These are phyloP conservation scores for Vickermania spadyakhi DNA, from an alignment of 208 protist genomes.

Conservation along the genomic window DNA sequence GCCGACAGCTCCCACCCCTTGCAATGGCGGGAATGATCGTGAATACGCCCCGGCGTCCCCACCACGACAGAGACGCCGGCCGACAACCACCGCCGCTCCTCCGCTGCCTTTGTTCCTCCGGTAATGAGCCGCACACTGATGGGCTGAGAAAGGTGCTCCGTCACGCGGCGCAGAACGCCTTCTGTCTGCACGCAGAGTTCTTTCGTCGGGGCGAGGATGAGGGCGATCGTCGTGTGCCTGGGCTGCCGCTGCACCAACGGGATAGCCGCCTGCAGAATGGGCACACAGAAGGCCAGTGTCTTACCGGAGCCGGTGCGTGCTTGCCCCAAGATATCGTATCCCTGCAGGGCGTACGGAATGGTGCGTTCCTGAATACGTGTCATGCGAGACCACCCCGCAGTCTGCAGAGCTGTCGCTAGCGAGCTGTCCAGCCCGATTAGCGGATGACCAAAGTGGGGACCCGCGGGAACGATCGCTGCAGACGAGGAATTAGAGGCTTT, in stretches of 20 bases:
- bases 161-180: conserved; percentile 76
- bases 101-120: conserved; percentile 75
- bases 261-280: conserved; percentile 88
- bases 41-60: conserved; percentile 80
- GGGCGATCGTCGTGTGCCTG: conserved; percentile 43
- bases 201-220: conserved; percentile 88
- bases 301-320: conserved; percentile 93
- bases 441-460: conserved; percentile 62
- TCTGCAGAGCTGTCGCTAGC: conserved; percentile 40
- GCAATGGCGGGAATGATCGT: conserved; percentile 82
- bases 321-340: conserved; percentile 86
- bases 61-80: conserved; percentile 68
- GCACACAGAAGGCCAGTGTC: conserved; percentile 90
- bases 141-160: conserved; percentile 37
- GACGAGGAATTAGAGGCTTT: conserved; percentile 3
- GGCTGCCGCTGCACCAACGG: conserved; percentile 23
- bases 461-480: conserved; percentile 14
- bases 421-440: conserved; percentile 50
- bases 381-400: conserved; percentile 71
- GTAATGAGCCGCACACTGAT: conserved; percentile 86
- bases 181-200: conserved; percentile 92
- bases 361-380: conserved; percentile 92
- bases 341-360: conserved; percentile 88
- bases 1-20: conserved; percentile 79
- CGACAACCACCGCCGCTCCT: conserved; percentile 55